Conservation (phyloP, 2,329 filamentous ascomycete species). For the Ascochyta pisi region DNA sequence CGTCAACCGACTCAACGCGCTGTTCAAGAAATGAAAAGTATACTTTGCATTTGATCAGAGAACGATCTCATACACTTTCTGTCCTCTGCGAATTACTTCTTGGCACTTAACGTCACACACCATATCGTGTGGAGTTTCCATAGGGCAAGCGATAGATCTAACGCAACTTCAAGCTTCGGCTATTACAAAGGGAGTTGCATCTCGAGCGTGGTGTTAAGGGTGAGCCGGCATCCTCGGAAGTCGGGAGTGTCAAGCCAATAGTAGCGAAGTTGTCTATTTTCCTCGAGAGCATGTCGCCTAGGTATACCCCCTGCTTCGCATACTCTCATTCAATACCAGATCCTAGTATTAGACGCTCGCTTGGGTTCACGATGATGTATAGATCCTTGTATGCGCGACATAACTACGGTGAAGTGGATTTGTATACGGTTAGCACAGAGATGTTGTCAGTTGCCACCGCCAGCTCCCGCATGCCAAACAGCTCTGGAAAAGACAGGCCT, state of each 20-base stretch:
- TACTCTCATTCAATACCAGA: background rate
- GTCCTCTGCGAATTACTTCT: no score
- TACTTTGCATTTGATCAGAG: background rate
- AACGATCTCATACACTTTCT: background rate
- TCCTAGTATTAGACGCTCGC: background rate
- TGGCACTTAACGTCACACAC: background rate
- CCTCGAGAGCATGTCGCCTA: conserved; percentile 7
- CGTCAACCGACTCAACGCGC: no score
- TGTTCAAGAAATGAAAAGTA: background rate
- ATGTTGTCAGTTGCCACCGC: background rate
- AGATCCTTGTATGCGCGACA: background rate
- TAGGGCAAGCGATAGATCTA: no score
- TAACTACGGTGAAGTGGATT: background rate
- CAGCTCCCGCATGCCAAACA: background rate
- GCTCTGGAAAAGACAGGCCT: background rate
- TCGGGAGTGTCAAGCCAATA: conserved; percentile 7
- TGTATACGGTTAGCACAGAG: background rate
- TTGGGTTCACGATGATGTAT: background rate
- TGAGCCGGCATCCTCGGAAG: conserved; percentile 7
- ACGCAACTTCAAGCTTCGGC: background rate
- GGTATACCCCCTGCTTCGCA: background rate
- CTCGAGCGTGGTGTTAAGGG: background rate
- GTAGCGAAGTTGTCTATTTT: background rate
- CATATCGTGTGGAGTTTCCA: no score
- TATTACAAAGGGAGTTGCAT: background rate